Evolutionary conservation across 768 basidiomycete species (phyloP), one percentile per base, ranked within the genome.

Genomic region (Lentinus tigrinus): DNA sequence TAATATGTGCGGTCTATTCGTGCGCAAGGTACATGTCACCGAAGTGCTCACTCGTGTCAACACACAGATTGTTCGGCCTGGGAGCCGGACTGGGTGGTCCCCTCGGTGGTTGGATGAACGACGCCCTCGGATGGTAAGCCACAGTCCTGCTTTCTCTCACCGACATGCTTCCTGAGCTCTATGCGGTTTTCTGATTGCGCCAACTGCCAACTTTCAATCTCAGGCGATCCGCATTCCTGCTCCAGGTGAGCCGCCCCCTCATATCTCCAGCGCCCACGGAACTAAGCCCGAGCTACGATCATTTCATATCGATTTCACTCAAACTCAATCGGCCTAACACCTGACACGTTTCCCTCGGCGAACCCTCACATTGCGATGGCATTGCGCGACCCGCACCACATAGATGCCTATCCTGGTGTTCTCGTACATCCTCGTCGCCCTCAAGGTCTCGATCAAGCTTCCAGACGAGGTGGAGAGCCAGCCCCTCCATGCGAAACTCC

Each of bases 181-280:
- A 78, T 77, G 58, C 89, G 92, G 44, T 93, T 36, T 61, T 54
- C 58, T 57, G 54, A 56, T 58, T 49, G 13, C 37, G 16, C 50
- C 37, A 49, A 23, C 34, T 42, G 38, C 40, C 37, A 42, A 14
- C 36, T 42, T 34, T 44, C 49, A 16, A 34, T 51, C 43, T 55
- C 67, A 95, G 93, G 93, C 82, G 90, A 52, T 81, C 79, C 54
- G 93, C 95, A 43, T 97, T 97, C 76, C 82, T 88, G 63, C 78
- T 92, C 67, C 92, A 94, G 84, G 92, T 89, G 63, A 61, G 78
- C 55, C 34, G 28, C 44, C 54, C 49, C 52, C 55, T 51, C 60
- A 70, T 50, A 23, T 43, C 21, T 48, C 56, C 50, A n/a, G 51
- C 54, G 48, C 52, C 23, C 56, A 39, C 43, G 42, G 44, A 27